Conservation (phyloP, 2,329 filamentous ascomycete genomes). For the Curvularia lunata region DNA sequence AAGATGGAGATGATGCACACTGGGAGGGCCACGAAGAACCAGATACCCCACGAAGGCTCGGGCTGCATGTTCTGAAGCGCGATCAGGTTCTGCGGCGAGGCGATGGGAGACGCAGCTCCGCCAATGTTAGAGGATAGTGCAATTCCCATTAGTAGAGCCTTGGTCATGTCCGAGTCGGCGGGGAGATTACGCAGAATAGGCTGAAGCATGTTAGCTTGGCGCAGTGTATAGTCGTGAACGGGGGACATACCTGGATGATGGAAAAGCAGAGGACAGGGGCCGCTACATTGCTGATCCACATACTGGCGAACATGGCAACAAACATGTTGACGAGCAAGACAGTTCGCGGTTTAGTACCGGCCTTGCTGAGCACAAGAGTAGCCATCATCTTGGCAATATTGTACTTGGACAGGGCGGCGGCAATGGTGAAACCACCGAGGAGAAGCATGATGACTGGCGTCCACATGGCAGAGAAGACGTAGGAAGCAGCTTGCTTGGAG, state of each 20-base stretch:
- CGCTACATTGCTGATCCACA: constrained; percentile 99
- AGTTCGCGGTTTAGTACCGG: constrained; percentile 85
- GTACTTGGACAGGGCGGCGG: constrained; percentile 93
- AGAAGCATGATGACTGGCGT: constrained; percentile 98
- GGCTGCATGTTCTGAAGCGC: constrained; percentile 95
- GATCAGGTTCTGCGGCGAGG: constrained; percentile 96
- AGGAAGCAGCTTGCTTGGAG: constrained; percentile 80
- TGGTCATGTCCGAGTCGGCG: constrained; percentile 88
- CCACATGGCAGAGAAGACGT: constrained; percentile 97
- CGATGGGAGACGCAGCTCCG: constrained; percentile 94
- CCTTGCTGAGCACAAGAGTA: constrained; percentile 94
- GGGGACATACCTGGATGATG: constrained; percentile 78
- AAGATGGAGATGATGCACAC: constrained; percentile 89
- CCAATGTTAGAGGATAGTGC: constrained; percentile 95
- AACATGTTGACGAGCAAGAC: constrained; percentile 99
- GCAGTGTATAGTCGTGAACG: accelerated
- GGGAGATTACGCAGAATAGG: constrained; percentile 94
- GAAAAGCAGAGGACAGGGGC: constrained; percentile 96
- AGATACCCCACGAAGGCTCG: constrained; percentile 87
- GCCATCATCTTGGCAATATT: constrained; percentile 98
- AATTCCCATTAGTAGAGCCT: constrained; percentile 93
- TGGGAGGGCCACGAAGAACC: constrained; percentile 96
- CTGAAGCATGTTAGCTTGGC: constrained; percentile 52
- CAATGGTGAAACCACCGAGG: constrained; percentile 93
- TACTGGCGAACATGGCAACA: constrained; percentile 94